Evolutionary conservation across 306 rosid species (phyloP).

Genomic region (Trifolium fragiferum): DNA sequence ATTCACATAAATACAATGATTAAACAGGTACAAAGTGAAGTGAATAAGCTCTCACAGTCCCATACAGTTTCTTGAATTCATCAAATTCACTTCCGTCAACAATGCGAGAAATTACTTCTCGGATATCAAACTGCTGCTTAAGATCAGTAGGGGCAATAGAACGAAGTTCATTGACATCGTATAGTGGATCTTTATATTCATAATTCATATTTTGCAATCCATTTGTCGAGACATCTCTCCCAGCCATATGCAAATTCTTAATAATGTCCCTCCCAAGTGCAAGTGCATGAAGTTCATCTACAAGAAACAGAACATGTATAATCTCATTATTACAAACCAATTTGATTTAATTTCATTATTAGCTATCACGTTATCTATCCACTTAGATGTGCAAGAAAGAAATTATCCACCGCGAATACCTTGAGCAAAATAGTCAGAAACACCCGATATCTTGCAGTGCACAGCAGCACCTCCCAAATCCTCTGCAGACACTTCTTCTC

Average conservation of each 20-base stretch:
- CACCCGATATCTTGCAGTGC: constrained; percentile 96
- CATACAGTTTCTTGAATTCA: constrained; percentile 97
- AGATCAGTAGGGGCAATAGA: constrained; percentile 94
- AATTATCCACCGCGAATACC: constrained; percentile 51
- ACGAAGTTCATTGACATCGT: constrained; percentile 76
- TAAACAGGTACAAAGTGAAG: constrained; percentile 37
- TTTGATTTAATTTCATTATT: neutral
- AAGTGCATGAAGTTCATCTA: constrained; percentile 93
- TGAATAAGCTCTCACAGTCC: constrained; percentile 80
- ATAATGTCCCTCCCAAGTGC: constrained; percentile 83
- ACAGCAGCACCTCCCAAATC: constrained; percentile 90
- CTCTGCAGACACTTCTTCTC: constrained; percentile 95
- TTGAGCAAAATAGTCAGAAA: constrained; percentile 96
- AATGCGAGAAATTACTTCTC: constrained; percentile 84
- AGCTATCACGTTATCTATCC: constrained; percentile 18
- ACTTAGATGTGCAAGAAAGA: neutral
- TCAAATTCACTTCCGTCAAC: constrained; percentile 98
- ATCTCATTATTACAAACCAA: constrained; percentile 1
- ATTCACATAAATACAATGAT: constrained; percentile 11
- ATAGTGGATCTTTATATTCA: constrained; percentile 73
- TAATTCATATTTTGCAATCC: constrained; percentile 49
- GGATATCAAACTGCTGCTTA: constrained; percentile 85
- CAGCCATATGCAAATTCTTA: constrained; percentile 95
- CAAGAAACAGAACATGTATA: constrained; percentile 39
- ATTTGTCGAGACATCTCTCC: constrained; percentile 54